A percentile compares a stretch with the other conserved stretches of the same genome.
These are phyloP conservation scores for Antitrichia curtipendula DNA, from an alignment of 225 moss, liverwort and hornwort genomes.

Conservation along the genomic window DNA sequence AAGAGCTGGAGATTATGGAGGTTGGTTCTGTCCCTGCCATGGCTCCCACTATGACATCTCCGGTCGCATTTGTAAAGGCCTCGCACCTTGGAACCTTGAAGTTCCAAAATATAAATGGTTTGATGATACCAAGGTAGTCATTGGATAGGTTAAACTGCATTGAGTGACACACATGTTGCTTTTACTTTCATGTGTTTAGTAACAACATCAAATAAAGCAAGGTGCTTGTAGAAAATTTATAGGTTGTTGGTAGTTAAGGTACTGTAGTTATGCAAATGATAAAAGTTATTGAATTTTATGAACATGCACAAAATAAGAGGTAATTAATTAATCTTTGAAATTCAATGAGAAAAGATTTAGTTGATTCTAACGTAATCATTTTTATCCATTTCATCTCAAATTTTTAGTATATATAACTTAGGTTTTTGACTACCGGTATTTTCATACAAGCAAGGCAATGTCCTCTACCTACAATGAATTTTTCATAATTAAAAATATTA, in stretches of 20 bases:
- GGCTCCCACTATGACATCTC: constrained; percentile 43
- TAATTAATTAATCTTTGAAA: not conserved
- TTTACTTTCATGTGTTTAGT: not conserved
- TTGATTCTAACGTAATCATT: not conserved
- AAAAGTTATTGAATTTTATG: no score
- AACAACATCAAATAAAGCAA: not conserved
- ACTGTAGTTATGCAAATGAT: no score
- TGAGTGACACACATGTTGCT: not conserved
- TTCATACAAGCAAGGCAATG: not conserved
- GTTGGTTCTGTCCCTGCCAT: constrained; percentile 43
- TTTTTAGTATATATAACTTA: not conserved
- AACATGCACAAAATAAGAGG: not conserved
- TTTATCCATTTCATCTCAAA: no score
- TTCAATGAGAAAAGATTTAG: no score
- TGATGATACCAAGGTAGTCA: not conserved
- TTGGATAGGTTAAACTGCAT: not conserved
- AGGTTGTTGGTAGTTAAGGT: not conserved
- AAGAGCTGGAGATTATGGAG: constrained; percentile 22
- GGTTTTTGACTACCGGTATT: no score
- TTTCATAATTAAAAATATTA: not conserved
- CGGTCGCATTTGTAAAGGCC: constrained; percentile 22
- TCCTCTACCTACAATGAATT: not conserved
- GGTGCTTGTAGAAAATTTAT: not conserved
- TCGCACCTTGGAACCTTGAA: constrained; percentile 1
- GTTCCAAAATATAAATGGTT: constrained; percentile 10